These are phyloP conservation scores for Cyclotella choctawhatcheeana DNA, from an alignment of 108 stramenopile species.

Conservation along the genomic window DNA sequence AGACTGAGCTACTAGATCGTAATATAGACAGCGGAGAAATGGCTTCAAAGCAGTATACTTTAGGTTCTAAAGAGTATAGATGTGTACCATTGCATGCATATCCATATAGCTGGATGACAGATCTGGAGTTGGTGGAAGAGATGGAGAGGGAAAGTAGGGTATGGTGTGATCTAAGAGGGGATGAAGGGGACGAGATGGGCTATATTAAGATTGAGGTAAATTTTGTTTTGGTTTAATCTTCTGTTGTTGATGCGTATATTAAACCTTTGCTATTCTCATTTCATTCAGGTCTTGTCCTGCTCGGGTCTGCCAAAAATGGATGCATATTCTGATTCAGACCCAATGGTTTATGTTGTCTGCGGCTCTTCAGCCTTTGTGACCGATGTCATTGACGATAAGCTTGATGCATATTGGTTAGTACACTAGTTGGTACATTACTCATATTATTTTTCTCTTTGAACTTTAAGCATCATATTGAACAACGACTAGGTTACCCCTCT, in stretches of 20 bases:
- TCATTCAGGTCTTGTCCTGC: conserved; percentile 65
- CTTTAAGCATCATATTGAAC: too few relatives aligned
- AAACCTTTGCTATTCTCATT: neutral
- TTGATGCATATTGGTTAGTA: conserved; percentile 70
- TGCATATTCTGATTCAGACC: conserved; percentile 55
- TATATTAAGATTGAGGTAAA: conserved; percentile 19
- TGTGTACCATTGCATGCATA: conserved; percentile 61
- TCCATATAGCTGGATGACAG: conserved; percentile 69
- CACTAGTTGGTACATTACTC: too few relatives aligned
- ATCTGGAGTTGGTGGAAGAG: conserved; percentile 51
- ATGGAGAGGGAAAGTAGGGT: conserved; percentile 39
- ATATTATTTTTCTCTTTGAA: too few relatives aligned
- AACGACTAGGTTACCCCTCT: conserved; percentile 45
- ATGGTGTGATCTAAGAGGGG: conserved; percentile 50
- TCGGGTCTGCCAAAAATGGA: conserved; percentile 64
- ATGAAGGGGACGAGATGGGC: conserved; percentile 52
- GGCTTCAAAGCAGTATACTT: neutral
- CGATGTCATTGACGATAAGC: conserved; percentile 56
- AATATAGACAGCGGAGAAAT: neutral
- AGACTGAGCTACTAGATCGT: conserved; percentile 5
- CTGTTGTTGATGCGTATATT: neutral
- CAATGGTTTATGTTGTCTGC: conserved; percentile 62
- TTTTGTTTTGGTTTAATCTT: neutral
- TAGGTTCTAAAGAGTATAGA: conserved; percentile 26
- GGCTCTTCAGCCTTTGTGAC: conserved; percentile 68